Conservation (phyloP, 2,329 filamentous ascomycete genomes). For the Neonectria punicea region DNA sequence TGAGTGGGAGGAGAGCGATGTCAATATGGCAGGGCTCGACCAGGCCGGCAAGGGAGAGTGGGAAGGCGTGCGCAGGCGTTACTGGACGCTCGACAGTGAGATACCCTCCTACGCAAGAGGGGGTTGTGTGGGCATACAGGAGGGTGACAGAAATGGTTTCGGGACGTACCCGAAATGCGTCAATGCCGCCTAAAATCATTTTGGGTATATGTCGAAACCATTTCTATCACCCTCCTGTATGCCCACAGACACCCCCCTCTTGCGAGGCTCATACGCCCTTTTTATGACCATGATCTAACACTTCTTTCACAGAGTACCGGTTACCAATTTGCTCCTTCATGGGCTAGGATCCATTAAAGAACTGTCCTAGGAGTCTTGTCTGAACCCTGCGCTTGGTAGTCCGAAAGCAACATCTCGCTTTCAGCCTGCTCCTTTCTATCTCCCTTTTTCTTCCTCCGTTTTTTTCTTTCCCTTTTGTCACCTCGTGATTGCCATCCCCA, state of each 20-base stretch:
- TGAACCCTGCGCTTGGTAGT: constrained; percentile 19
- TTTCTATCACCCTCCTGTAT: no score
- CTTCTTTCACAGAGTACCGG: constrained; percentile 67
- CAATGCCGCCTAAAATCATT: no score
- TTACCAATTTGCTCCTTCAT: constrained; percentile 81
- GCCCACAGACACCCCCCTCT: no score
- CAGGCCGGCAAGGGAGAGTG: constrained; percentile 79
- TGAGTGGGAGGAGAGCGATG: constrained; percentile 82
- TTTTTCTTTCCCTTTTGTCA: constrained; percentile 37
- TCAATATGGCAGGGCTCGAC: constrained; percentile 74
- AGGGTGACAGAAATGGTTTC: no score
- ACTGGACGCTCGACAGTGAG: constrained; percentile 85
- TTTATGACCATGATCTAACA: constrained; percentile 35
- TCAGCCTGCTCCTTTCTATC: constrained; percentile 29
- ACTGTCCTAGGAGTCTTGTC: constrained; percentile 13
- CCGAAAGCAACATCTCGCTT: constrained; percentile 11
- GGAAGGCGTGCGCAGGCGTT: constrained; percentile 87
- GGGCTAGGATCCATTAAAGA: constrained; percentile 55
- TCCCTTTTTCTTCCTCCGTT: constrained; percentile 1
- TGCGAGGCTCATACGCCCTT: background rate
- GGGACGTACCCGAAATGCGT: no score
- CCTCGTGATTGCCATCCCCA: constrained; percentile 27
- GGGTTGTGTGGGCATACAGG: no score
- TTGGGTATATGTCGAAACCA: no score
- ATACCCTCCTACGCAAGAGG: constrained; percentile 24